These are phyloP conservation scores for Xylaria palmicola DNA, from an alignment of 495 filamentous ascomycete species.

Conservation along the genomic window DNA sequence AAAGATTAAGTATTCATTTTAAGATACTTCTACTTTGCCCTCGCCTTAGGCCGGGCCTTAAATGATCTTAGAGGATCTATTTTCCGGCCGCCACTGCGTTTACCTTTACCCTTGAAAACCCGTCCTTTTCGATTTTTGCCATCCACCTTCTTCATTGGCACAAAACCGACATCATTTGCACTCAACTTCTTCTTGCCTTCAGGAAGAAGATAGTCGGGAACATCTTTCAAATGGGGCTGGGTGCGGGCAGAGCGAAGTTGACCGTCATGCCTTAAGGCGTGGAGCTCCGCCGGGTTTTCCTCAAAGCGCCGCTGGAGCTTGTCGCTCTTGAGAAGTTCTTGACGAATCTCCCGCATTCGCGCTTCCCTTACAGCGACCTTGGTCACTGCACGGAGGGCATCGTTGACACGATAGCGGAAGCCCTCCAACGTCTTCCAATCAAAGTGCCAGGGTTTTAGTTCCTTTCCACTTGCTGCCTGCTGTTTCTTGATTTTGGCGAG, in stretches of 20 bases:
- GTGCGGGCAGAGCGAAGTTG: slow-evolving; percentile 76
- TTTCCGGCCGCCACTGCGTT: slow-evolving; percentile 51
- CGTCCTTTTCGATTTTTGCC: slow-evolving; percentile 71
- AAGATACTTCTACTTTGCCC: slow-evolving; percentile 32
- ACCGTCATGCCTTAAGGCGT: slow-evolving; percentile 85
- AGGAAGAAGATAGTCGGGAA: slow-evolving; percentile 92
- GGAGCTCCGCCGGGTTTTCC: slow-evolving; percentile 87
- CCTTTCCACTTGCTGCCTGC: slow-evolving; percentile 70
- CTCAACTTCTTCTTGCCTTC: slow-evolving; percentile 69
- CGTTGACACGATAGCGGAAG: slow-evolving; percentile 92
- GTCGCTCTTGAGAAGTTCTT: slow-evolving; percentile 88
- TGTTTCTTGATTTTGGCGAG: slow-evolving; percentile 69
- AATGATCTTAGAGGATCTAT: slow-evolving; percentile 89
- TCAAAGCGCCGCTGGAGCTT: slow-evolving; percentile 95
- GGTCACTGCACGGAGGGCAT: slow-evolving; percentile 54
- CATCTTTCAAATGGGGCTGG: slow-evolving; percentile 89
- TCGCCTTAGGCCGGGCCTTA: slow-evolving; percentile 55
- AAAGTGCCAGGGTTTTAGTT: slow-evolving; percentile 85
- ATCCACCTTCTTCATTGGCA: slow-evolving; percentile 67
- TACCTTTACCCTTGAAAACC: slow-evolving; percentile 56
- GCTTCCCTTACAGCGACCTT: slow-evolving; percentile 81
- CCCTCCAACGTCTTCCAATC: slow-evolving; percentile 90
- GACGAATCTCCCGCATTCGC: slow-evolving; percentile 77
- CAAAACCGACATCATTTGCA: slow-evolving; percentile 64
- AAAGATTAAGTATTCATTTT: neutral